Conservation (phyloP, 352 stramenopile species). For the Phytopythium cucurbitacearum region DNA sequence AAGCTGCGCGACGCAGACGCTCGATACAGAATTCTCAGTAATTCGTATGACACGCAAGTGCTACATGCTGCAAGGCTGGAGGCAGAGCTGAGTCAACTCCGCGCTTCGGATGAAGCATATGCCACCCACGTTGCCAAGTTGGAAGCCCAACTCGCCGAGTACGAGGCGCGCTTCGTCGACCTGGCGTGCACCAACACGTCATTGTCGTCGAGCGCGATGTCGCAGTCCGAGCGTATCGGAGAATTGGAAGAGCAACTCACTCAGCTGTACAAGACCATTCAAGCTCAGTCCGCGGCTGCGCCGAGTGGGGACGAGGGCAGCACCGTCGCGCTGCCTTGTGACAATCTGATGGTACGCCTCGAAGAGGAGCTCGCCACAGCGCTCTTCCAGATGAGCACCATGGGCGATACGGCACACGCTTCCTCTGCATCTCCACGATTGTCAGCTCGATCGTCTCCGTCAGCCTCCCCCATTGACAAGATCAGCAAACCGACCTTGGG, state of each 20-base stretch:
- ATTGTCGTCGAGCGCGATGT: background rate
- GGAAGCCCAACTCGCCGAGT: conserved; percentile 4
- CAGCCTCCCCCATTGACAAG: background rate
- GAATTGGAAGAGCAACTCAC: conserved; percentile 4
- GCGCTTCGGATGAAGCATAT: background rate
- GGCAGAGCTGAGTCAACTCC: background rate
- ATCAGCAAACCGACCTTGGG: no score
- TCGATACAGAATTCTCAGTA: background rate
- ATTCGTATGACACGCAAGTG: conserved; percentile 2
- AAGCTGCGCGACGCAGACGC: background rate
- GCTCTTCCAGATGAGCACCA: conserved; percentile 16
- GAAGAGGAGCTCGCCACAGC: conserved; percentile 19
- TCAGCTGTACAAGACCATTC: background rate
- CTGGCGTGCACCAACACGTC: background rate
- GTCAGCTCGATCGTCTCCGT: background rate
- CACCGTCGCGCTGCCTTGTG: conserved; percentile 2
- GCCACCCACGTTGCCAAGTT: background rate
- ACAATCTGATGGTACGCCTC: conserved; percentile 18
- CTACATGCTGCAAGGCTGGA: conserved; percentile 1
- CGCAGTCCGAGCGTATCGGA: background rate
- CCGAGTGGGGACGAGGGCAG: background rate
- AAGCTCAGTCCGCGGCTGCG: background rate
- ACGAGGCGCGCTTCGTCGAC: background rate
- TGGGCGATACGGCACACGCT: background rate
- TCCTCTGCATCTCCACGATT: no score